Percentiles rank a stretch among this genome's conserved stretches.
Evolutionary conservation across 1,139 yeast genomes (phyloP).

Genomic region (Insectozyma bohioensis): DNA sequence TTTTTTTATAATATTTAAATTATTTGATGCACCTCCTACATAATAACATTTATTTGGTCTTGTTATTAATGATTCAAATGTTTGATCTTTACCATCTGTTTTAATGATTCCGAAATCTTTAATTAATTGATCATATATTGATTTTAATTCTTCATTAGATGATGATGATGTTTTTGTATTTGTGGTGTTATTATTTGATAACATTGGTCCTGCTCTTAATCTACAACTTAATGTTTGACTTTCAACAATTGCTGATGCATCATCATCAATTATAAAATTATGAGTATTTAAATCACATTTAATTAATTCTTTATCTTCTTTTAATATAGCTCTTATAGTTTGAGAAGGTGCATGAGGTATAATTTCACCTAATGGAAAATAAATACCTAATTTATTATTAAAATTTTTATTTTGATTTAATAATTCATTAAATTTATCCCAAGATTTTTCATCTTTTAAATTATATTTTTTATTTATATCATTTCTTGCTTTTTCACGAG

Average conservation of each 20-base stretch:
- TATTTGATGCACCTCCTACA: conserved; percentile 88
- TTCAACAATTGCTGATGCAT: conserved; percentile 77
- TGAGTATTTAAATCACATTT: conserved; percentile 19
- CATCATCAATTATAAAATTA: conserved; percentile 55
- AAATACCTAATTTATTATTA: conserved; percentile 63
- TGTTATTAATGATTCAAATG: conserved; percentile 40
- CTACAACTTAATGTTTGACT: conserved; percentile 86
- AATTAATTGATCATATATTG: conserved; percentile 25
- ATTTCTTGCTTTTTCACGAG: conserved; percentile 76
- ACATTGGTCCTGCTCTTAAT: conserved; percentile 74
- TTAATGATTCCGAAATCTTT: conserved; percentile 40
- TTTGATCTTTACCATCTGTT: conserved; percentile 52
- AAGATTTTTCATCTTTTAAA: conserved; percentile 34
- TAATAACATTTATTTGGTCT: conserved; percentile 72
- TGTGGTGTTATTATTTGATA: conserved; percentile 21
- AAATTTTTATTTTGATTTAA: conserved; percentile 30
- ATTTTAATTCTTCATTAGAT: conserved; percentile 14
- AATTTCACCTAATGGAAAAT: conserved; percentile 86
- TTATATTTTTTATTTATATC: conserved; percentile 50
- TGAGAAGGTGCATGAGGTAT: conserved; percentile 77
- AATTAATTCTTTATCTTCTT: conserved; percentile 20
- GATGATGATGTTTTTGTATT: neutral
- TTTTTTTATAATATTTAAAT: conserved; percentile 61
- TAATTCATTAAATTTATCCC: conserved; percentile 68
- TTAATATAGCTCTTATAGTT: conserved; percentile 47